Evolutionary conservation across 805 yeast genomes (phyloP), one percentile per base, ranked within the genome.

Genomic region (Citeromyces matritensis): DNA sequence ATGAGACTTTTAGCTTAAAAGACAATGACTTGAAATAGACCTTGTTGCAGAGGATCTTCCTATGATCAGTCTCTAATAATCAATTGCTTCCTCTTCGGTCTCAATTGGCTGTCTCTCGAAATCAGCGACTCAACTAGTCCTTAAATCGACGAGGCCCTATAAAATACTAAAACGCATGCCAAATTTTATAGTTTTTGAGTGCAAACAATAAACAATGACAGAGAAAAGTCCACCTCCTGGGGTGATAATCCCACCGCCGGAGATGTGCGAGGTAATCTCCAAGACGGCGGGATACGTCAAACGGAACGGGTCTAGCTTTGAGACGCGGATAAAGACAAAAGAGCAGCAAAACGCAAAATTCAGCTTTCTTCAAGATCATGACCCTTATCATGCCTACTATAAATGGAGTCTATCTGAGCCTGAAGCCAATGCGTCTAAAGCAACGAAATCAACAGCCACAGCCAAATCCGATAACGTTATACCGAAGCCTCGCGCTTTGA

Each of bases 251-350:
- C 81, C 84, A 1, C 75, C 81, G 3, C 65, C 57, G 6, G 60
- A 63, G 9, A 42, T 64, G 5, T 52, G 57, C 37, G 62, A 61
- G 10, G 62, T 69, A 12, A 75, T 86, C 12, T 73, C 69, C 31
- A 80, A 77, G 44, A 80, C 94, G 0, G 84, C 77, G 0, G 67
- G 58, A 3, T 82, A 77, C 43, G 83, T 85, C 5, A 41, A 54
- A 19, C 60, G 78, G 38, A 79, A 82, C 44, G 95, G 94, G 0
- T 42, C 48, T 1, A 55, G 65, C 2, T 81, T 83, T 51, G 91
- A 76, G 42, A 55, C 57, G 7, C 56, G 78, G 31, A 63, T 82
- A 35, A 52, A 53, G 11, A 52, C 51, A 24, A 57, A 53, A 24
- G 73, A 73, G 38, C 48, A 56, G 10, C 47, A 53, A 5, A 63